Base-by-base conservation (phyloP, 1,284 basidiomycete species). In the Vanrija pseudolonga region DNA sequence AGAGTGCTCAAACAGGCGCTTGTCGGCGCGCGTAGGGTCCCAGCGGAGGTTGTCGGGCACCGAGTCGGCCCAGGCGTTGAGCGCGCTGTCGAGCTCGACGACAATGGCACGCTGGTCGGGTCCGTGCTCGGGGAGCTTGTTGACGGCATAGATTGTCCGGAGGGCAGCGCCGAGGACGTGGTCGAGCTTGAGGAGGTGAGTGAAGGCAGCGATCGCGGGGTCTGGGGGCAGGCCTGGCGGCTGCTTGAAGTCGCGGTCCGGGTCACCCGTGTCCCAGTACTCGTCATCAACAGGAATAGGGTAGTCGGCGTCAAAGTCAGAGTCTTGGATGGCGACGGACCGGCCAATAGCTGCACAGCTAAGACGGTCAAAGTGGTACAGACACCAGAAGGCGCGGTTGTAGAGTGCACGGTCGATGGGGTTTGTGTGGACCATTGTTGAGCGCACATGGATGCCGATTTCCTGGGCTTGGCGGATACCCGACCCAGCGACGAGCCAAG, bases 221-320 rank as follows among this genome's bases (percentile, higher is more conserved):
- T 69, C 59, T 7, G 65, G 65, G 12, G 59, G 57, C 6, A 60
- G 43, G 6, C 78, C 82, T 8, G 74, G 64, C 1, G 89, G 89
- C 64, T 90, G 89, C 39, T 65, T 63, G 55, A 75, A 77, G 50
- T 80, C 77, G 3, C 79, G 78, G 51, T 81, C 77, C 3, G 80
- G 78, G 49, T 77, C 67, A 8, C 70, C 72, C 4, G 71, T 72
- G 22, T 72, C 82, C 89, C 88, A 91, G 65, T 85, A 90, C 60
- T 91, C 88, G 66, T 95, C 92, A 60, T 92, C 87, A 6, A 93
- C 85, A 66, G 89, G 88, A 8, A 88, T 76, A 1, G 89, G 89
- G 46, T 87, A 79, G 38, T 88, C 85, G 4, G 88, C 76, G 64
- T 92, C 89, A 62, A 88, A 86, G 65, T 92, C 90, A 69, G 90